These are phyloP conservation scores for Pythium angustatum DNA, from an alignment of 352 stramenopile genomes.

Conservation along the genomic window DNA sequence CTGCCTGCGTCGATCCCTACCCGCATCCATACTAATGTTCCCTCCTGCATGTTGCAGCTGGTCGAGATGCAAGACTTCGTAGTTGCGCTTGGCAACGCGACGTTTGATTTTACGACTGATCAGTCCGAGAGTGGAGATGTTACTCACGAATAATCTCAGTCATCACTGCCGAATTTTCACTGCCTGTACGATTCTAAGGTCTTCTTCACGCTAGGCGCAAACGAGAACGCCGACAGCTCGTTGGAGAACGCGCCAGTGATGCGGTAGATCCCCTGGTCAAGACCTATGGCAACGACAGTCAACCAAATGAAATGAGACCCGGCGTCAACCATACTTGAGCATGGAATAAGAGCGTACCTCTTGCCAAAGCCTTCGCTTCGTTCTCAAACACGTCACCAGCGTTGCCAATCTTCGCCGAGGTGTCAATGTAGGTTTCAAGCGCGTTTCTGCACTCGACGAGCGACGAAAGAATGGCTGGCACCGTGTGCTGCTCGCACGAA, in stretches of 20 bases:
- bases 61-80: slow-evolving; percentile 33
- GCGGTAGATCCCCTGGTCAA: slow-evolving; percentile 80
- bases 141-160: not conserved
- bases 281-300: slow-evolving; percentile 34
- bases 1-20: slow-evolving; percentile 5
- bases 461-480: slow-evolving; percentile 65
- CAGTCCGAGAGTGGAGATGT: not conserved
- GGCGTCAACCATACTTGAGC: not conserved
- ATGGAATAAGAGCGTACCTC: slow-evolving; percentile 32
- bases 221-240: slow-evolving; percentile 58
- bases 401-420: slow-evolving; percentile 61
- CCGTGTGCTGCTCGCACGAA: slow-evolving; percentile 46
- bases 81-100: slow-evolving; percentile 16
- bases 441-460: slow-evolving; percentile 68
- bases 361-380: slow-evolving; percentile 55
- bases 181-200: slow-evolving; percentile 46
- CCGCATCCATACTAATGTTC: not conserved
- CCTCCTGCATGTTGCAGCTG: not conserved
- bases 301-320: not conserved
- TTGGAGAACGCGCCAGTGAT: slow-evolving; percentile 70
- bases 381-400: slow-evolving; percentile 62
- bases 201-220: slow-evolving; percentile 49
- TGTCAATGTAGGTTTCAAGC: slow-evolving; percentile 69
- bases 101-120: slow-evolving; percentile 22
- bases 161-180: not conserved